phyloP scores from a whole-genome alignment of 2,329 filamentous ascomycete genomes.

The Phyllachora maydis region DNA sequence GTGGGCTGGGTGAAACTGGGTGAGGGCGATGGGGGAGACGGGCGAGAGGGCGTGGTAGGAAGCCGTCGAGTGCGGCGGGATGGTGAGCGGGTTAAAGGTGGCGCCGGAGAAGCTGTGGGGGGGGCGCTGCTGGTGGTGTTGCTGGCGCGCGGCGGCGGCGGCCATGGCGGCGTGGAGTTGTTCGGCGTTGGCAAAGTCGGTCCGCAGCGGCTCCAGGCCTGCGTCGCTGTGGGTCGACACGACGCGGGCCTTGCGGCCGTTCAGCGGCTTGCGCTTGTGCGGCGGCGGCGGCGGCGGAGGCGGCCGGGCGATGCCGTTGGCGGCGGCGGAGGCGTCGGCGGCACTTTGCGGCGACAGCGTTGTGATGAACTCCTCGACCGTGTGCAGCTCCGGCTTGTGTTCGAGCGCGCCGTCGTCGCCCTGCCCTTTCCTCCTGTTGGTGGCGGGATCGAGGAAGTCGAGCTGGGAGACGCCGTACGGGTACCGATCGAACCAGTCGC shows the following conservation, averaged over 20 bases:
- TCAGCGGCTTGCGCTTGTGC: conserved; percentile 17
- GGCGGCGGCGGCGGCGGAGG: conserved; percentile 7
- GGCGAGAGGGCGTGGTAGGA: conserved; percentile 27
- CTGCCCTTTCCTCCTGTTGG: conserved; percentile 48
- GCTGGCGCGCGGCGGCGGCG: conserved; percentile 14
- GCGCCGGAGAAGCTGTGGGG: conserved; percentile 19
- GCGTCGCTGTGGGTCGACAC: conserved; percentile 13
- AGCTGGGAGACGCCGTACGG: conserved; percentile 74
- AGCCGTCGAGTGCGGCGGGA: conserved; percentile 17
- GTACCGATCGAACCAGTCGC: conserved; percentile 93
- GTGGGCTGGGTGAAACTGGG: conserved; percentile 9
- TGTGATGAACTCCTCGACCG: conserved; percentile 85
- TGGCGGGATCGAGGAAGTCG: conserved; percentile 61
- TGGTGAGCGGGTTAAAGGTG: conserved; percentile 18
- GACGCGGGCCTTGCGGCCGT: conserved; percentile 15
- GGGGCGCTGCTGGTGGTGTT: conserved; percentile 19
- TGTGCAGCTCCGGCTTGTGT: conserved; percentile 77
- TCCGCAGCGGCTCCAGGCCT: conserved; percentile 16
- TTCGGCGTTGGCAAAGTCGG: conserved; percentile 16
- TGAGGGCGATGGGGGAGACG: conserved; percentile 25
- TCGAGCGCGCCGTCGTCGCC: conserved; percentile 77
- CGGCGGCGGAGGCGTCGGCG: conserved; percentile 15
- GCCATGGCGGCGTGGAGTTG: conserved; percentile 14
- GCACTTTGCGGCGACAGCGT: conserved; percentile 44
- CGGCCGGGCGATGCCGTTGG: conserved; percentile 5